Base-by-base conservation (phyloP, 1,284 basidiomycete genomes). In the Sporisorium reilianum region DNA sequence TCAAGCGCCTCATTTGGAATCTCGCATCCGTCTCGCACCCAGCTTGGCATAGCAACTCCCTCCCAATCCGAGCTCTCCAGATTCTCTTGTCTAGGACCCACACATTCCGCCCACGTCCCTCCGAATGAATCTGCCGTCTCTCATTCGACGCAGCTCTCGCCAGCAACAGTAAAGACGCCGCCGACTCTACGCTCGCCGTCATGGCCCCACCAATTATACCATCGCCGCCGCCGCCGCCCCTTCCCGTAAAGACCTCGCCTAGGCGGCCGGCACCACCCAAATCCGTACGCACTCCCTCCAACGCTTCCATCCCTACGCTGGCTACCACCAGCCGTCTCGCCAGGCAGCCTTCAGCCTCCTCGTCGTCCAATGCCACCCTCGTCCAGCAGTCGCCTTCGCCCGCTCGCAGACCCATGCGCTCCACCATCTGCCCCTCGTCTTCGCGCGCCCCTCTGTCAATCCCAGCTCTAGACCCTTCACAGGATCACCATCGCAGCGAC, bases 401-500 rank as follows among this genome's bases (percentile, higher is more conserved):
- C 3, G 14, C 26, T 48, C 60, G 56, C 52, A 63, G 44, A 48
- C 55, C 66, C 4, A 46, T 46, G 14, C 66, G 60, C 34, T 52
- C 66, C n/a, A 48, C 10, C 11, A n/a, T 49, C 12, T 63, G 30
- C 40, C 56, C 66, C 9, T 44, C 60, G 14, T 63, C 60, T 7
- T 69, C 66, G 16, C 66, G 66, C 22, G 36, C 55, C 11, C 25
- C 42, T 0, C 48, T 69, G 5, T n/a, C 60, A 12, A 12, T 30
- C 14, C 38, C 66, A 1, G 48, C 56, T 1, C 52, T 63, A 0
- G 66, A 69, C 30, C 56, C 66, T 4, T 63, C 58, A 2, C 62
- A 65, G 28, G 68, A 65, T 30, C 68, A 71, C 32, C 68, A 71
- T 23, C 54, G 68, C 38, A 71, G 68, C 58, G 68, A 65, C 38